A percentile compares a stretch with the other conserved stretches of the same genome.
These are phyloP conservation scores for Microdochium paspali DNA, from an alignment of 2,329 filamentous ascomycete species.

Conservation along the genomic window DNA sequence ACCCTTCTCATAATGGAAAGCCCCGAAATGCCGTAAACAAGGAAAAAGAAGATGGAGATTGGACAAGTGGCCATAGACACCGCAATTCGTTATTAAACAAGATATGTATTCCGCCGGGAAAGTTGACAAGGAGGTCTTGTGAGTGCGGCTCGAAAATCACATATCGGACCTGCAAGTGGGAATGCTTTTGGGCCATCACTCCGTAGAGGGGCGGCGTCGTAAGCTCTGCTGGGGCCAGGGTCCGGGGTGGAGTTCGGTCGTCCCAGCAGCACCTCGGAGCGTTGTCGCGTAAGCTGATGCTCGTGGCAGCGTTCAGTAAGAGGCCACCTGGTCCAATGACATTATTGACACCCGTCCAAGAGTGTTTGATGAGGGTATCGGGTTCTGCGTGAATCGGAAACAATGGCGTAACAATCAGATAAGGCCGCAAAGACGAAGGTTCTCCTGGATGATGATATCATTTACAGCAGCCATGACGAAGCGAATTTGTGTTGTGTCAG, in stretches of 20 bases:
- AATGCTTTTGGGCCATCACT: not conserved
- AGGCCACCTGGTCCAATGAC: constrained; percentile 20
- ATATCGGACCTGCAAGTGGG: not conserved
- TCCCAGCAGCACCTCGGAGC: not conserved
- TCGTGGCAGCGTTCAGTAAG: constrained; percentile 17
- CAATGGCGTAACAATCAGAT: constrained; percentile 53
- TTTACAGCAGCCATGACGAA: constrained; percentile 99
- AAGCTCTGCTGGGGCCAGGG: not conserved
- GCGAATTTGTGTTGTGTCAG: constrained; percentile 96
- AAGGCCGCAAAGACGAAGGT: constrained; percentile 90
- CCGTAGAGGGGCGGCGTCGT: not conserved
- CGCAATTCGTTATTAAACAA: constrained; percentile 41
- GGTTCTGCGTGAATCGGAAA: constrained; percentile 5
- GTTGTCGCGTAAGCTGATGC: constrained; percentile 13
- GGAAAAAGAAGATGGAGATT: not conserved
- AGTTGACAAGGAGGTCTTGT: constrained; percentile 11
- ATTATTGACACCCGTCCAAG: constrained; percentile 18
- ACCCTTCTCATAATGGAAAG: not conserved
- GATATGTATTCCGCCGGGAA: constrained; percentile 35
- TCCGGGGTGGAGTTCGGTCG: not conserved
- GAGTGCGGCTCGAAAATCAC: not conserved
- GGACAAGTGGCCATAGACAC: constrained; percentile 15
- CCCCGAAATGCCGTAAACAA: not conserved
- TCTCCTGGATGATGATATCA: constrained; percentile 99
- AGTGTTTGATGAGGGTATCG: constrained; percentile 11